Evolutionary conservation across 148 eudicot species (phyloP), one percentile per base, ranked within the genome.

Genomic region (Polygonum maritimum): DNA sequence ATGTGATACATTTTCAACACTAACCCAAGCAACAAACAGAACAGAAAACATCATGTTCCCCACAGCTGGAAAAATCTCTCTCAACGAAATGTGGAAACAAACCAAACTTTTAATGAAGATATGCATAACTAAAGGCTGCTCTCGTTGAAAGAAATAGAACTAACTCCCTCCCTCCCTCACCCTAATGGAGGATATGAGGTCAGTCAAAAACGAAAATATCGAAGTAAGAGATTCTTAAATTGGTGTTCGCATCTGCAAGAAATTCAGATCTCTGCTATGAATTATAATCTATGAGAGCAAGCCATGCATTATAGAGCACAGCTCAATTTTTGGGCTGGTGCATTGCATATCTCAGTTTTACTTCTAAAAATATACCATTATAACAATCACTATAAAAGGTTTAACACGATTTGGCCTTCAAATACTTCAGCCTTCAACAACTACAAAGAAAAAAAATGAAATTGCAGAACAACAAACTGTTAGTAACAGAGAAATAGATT

Each of bases 401-500:
- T 63, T 35, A 35, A 67, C 45, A 36, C 45, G 1, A 15, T 0
- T 7, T 67, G 45, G 15, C 21, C 36, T 36, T 38, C 38, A 67
- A n/a, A 67, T 35, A 60, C 31, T 9, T 12, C 38, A 60, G 36
- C 38, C 69, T 60, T 1, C 31, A 21, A 15, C 26, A 19, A 71
- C 0, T 33, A 19, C 45, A 75, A 3, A 39, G 49, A 58, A 16
- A 35, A 40, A 31, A 36, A 55, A 57, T 22, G 13, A 55, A 55
- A 36, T 67, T 67, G 45, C 45, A 16, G 3, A 39, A 75, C 52
- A 38, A 7, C 18, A 22, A 16, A 45, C 8, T 21, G 13, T 26
- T 31, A 26, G 39, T 45, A 76, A 45, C 40, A 62, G n/a, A 76
- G 39, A 77, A 67, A n/a, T 58, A 60, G 8, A 33, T 19, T 62